Percentiles rank a stretch among this genome's conserved stretches.
phyloP scores from a whole-genome alignment of 192 early-diverging fungal species.

The Umbelopsis sp. region DNA sequence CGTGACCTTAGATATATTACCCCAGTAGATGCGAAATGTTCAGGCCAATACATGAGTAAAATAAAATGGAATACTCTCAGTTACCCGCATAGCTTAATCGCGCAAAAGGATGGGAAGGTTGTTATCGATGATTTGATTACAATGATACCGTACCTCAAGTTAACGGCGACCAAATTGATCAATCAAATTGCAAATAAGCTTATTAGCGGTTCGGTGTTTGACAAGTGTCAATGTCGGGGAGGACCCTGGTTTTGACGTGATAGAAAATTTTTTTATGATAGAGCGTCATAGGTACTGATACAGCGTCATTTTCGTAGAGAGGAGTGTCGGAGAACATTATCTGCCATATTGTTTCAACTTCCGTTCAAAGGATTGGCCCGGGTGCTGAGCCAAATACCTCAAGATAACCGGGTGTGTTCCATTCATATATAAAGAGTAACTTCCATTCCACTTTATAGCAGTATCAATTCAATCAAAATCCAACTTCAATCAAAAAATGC shows the following conservation, averaged over 20 bases:
- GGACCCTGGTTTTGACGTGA: conserved; percentile 13
- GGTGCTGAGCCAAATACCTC: neutral
- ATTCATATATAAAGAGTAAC: neutral
- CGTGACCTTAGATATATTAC: too few species aligned
- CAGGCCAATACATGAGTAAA: neutral
- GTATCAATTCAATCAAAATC: neutral
- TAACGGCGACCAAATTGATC: neutral
- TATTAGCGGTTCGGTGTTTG: neutral
- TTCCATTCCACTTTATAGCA: neutral
- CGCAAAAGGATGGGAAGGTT: neutral
- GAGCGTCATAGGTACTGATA: neutral
- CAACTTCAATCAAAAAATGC: neutral
- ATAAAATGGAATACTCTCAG: neutral
- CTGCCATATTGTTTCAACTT: neutral
- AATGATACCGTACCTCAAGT: neutral
- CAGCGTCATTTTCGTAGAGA: too few species aligned
- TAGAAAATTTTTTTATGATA: conserved; percentile 14
- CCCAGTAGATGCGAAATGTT: too few species aligned
- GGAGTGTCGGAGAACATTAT: neutral
- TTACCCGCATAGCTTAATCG: neutral
- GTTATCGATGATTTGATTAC: neutral
- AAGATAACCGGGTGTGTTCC: neutral
- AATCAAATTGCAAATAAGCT: neutral
- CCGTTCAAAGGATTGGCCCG: neutral
- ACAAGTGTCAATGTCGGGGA: neutral